phyloP scores from a whole-genome alignment of 441 rosid genomes.

The Arabidopsis lyrata region DNA sequence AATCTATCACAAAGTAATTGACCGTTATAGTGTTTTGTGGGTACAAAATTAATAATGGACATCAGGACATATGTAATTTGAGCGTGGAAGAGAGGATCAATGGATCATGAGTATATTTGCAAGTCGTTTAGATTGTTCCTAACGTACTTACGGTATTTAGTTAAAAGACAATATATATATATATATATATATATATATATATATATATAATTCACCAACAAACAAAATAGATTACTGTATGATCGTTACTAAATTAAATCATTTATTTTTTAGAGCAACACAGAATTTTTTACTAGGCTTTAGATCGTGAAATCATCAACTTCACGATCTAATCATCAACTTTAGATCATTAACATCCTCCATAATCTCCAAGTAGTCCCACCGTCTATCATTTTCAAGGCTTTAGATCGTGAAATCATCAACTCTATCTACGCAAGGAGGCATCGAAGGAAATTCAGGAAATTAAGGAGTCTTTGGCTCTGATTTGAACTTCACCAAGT shows the following conservation, averaged over 20 bases:
- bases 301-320: too few relatives aligned
- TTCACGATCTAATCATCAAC: too few relatives aligned
- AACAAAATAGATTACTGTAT: background rate
- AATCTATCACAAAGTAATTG: slow-evolving; percentile 10
- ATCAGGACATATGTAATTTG: background rate
- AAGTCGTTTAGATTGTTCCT: background rate
- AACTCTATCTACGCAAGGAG: too few relatives aligned
- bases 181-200: background rate
- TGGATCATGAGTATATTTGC: slow-evolving; percentile 8
- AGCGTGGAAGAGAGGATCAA: background rate
- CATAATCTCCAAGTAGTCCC: too few relatives aligned
- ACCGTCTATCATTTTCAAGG: too few relatives aligned
- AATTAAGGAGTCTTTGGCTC: too few relatives aligned
- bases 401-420: too few relatives aligned
- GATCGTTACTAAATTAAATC: background rate
- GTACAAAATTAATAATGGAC: slow-evolving; percentile 2
- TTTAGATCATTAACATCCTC: too few relatives aligned
- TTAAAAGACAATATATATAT: background rate
- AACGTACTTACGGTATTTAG: background rate
- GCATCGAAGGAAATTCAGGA: too few relatives aligned
- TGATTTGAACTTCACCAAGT: too few relatives aligned
- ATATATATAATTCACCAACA: too few relatives aligned
- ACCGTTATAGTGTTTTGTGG: slow-evolving; percentile 1
- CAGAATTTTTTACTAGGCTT: background rate
- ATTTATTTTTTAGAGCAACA: background rate